Evolutionary conservation across 331 rosid species (phyloP).

Genomic region (Malus hybrid): DNA sequence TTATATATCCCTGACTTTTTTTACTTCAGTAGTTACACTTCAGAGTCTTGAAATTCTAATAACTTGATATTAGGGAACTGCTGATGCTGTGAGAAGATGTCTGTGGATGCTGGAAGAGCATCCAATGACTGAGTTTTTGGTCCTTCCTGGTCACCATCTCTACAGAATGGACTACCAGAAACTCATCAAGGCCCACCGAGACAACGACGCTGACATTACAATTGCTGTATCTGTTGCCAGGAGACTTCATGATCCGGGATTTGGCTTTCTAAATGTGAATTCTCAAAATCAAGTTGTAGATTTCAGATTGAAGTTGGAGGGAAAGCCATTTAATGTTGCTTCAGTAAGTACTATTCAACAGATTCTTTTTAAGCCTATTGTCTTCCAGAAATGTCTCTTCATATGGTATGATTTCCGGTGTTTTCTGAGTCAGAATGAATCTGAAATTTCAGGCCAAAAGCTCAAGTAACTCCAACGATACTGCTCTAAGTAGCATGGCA

Average conservation of each 20-base stretch:
- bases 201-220: conserved; percentile 26
- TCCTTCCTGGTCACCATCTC: conserved; percentile 39
- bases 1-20: no score
- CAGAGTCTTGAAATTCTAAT: neutral
- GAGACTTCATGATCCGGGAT: conserved; percentile 18
- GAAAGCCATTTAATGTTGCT: neutral
- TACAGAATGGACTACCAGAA: conserved; percentile 35
- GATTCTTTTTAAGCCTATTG: neutral
- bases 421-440: neutral
- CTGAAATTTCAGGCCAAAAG: conserved; percentile 14
- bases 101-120: conserved; percentile 26
- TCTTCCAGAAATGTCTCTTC: neutral
- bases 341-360: conserved; percentile 13
- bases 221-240: conserved; percentile 20
- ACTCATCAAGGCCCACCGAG: conserved; percentile 19
- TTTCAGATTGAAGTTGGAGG: conserved; percentile 14
- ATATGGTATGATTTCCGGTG: neutral
- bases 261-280: conserved; percentile 23
- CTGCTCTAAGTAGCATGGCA: neutral
- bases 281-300: conserved; percentile 10
- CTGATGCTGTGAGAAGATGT: conserved; percentile 38
- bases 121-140: conserved; percentile 23
- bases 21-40: no score
- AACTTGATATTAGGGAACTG: conserved; percentile 24
- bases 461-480: conserved; percentile 5